Percentiles rank a stretch among this genome's conserved stretches.
These are phyloP conservation scores for Hypoxylon sp. DNA, from an alignment of 2,329 filamentous ascomycete genomes.

Conservation along the genomic window DNA sequence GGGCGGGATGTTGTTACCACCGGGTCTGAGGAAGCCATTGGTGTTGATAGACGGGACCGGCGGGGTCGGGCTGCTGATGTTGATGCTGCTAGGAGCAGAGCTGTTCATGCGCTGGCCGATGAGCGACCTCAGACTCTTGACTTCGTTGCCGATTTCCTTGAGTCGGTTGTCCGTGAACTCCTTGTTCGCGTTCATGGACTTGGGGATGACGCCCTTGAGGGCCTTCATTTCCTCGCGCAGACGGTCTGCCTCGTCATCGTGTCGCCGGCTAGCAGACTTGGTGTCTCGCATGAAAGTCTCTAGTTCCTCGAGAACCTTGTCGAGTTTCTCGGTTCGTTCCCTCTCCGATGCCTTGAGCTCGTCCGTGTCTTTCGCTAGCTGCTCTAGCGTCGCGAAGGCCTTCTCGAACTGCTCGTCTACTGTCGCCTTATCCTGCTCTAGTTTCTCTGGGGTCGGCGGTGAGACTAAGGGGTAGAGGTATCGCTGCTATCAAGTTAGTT, in stretches of 20 bases:
- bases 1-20: slow-evolving; percentile 31
- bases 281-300: slow-evolving; percentile 85
- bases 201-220: slow-evolving; percentile 87
- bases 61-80: slow-evolving; percentile 23
- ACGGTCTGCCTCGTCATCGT: slow-evolving; percentile 88
- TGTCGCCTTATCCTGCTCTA: slow-evolving; percentile 92
- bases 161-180: slow-evolving; percentile 83
- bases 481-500: slow-evolving; percentile 69
- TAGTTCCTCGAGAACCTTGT: slow-evolving; percentile 83
- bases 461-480: slow-evolving; percentile 93
- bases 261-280: slow-evolving; percentile 81
- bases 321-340: slow-evolving; percentile 84
- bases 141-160: slow-evolving; percentile 85
- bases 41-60: slow-evolving; percentile 25
- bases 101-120: slow-evolving; percentile 73
- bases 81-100: slow-evolving; percentile 26
- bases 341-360: slow-evolving; percentile 88
- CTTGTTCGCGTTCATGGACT: slow-evolving; percentile 88
- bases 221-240: slow-evolving; percentile 87
- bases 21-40: slow-evolving; percentile 39
- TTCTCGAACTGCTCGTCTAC: slow-evolving; percentile 95
- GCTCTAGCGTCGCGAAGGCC: slow-evolving; percentile 91
- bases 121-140: slow-evolving; percentile 92
- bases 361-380: slow-evolving; percentile 90
- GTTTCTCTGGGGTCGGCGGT: slow-evolving; percentile 90